Evolutionary conservation across 2,329 filamentous ascomycete genomes (phyloP).

Genomic region (Colletotrichum caudatum): DNA sequence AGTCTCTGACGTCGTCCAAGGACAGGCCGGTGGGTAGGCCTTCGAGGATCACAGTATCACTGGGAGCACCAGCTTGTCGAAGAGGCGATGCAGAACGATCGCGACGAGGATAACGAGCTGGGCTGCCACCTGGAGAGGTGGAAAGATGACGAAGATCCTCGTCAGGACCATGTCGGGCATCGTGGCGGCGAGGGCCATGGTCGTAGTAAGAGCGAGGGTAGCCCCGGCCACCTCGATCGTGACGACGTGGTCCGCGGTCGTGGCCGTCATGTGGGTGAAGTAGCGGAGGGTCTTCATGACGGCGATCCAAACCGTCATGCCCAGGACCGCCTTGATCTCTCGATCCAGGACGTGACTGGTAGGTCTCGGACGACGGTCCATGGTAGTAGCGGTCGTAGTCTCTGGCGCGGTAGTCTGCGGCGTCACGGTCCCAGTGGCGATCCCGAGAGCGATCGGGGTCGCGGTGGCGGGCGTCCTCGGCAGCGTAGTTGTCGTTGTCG

Average conservation of each 20-base stretch:
- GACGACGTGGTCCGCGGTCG: constrained; percentile 47
- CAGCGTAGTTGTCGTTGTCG: constrained; percentile 47
- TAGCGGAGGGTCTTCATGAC: constrained; percentile 53
- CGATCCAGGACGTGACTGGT: constrained; percentile 42
- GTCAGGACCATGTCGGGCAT: constrained; percentile 38
- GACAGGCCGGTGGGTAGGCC: constrained; percentile 63
- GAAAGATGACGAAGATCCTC: constrained; percentile 40
- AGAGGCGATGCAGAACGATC: constrained; percentile 45
- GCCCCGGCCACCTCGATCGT: constrained; percentile 38
- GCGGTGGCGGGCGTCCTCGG: constrained; percentile 46
- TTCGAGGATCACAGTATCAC: constrained; percentile 67
- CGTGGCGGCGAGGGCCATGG: constrained; percentile 40
- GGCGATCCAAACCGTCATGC: constrained; percentile 48
- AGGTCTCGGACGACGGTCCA: constrained; percentile 44
- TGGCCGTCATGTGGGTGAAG: constrained; percentile 48
- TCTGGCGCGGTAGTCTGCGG: constrained; percentile 25
- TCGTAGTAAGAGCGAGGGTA: constrained; percentile 39
- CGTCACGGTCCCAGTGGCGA: constrained; percentile 36
- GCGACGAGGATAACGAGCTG: constrained; percentile 40
- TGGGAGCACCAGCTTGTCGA: constrained; percentile 57
- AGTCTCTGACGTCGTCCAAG: constrained; percentile 63
- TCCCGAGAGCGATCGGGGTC: constrained; percentile 46
- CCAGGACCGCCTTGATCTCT: constrained; percentile 46
- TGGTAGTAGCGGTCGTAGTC: constrained; percentile 43
- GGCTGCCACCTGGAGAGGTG: constrained; percentile 38